Percentiles rank a stretch among this genome's conserved stretches.
These are phyloP conservation scores for Setaria italica DNA, from an alignment of 202 grass and related monocot genomes.

Conservation along the genomic window DNA sequence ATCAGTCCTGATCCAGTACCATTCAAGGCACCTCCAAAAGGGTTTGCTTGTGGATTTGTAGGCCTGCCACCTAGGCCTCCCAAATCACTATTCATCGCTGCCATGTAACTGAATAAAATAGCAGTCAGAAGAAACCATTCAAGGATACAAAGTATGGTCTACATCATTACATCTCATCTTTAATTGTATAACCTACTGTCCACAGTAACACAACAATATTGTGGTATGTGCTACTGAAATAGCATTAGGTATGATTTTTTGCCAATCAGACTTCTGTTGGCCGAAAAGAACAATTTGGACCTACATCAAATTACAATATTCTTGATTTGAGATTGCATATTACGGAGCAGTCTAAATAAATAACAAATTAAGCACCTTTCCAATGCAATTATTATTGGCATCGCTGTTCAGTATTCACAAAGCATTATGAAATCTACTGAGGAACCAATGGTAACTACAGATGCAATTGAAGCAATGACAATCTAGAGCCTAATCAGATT, in stretches of 20 bases:
- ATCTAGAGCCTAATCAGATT: not conserved
- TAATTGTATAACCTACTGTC: not conserved
- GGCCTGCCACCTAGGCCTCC: slow-evolving; percentile 45
- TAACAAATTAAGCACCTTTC: not conserved
- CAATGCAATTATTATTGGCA: not conserved
- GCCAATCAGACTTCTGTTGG: not conserved
- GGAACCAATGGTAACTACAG: not conserved
- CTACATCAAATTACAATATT: not conserved
- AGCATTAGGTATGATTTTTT: not conserved
- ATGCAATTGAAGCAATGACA: not conserved
- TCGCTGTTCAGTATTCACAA: not conserved
- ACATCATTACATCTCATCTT: slow-evolving; percentile 25
- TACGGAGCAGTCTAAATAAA: not conserved
- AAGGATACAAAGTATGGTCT: not conserved
- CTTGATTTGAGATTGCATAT: slow-evolving; percentile 1
- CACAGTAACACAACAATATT: not conserved
- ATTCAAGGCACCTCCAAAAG: slow-evolving; percentile 66
- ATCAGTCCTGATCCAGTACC: slow-evolving; percentile 66
- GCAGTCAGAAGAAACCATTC: slow-evolving; percentile 38
- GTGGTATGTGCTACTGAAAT: not conserved
- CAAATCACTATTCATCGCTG: slow-evolving; percentile 67
- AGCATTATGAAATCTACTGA: not conserved
- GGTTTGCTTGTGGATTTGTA: slow-evolving; percentile 55
- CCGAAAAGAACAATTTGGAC: not conserved
- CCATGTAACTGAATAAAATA: slow-evolving; percentile 46